Percentiles rank a stretch among this genome's conserved stretches.
These are phyloP conservation scores for Geotrichum histeridarum DNA, from an alignment of 1,139 yeast species.

Conservation along the genomic window DNA sequence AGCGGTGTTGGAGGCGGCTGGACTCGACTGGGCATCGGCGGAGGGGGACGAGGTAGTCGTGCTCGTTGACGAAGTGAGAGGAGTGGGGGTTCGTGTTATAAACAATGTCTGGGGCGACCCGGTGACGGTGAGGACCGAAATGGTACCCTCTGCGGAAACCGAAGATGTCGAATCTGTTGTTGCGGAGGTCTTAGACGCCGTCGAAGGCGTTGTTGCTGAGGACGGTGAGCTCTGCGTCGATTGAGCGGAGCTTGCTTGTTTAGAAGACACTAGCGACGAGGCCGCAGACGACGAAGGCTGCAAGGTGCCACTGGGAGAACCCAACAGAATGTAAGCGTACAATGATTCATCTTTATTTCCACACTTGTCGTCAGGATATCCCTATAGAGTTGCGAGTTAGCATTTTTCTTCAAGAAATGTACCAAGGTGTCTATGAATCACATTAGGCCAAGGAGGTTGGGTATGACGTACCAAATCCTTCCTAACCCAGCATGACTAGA, in stretches of 20 bases:
- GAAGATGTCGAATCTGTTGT: conserved; percentile 20
- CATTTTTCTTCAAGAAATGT: not conserved
- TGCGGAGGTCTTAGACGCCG: conserved; percentile 20
- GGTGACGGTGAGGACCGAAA: conserved; percentile 27
- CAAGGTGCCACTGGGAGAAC: conserved; percentile 35
- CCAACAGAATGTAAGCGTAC: conserved; percentile 44
- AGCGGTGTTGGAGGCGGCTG: conserved; percentile 38
- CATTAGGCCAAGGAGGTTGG: too few relatives aligned
- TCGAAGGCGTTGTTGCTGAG: not conserved
- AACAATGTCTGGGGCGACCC: conserved; percentile 24
- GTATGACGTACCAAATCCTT: not conserved
- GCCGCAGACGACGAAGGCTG: conserved; percentile 24
- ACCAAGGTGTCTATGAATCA: too few relatives aligned
- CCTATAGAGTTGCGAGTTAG: conserved; percentile 25
- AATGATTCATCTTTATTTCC: conserved; percentile 39
- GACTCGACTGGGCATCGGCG: conserved; percentile 10
- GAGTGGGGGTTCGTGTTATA: conserved; percentile 9
- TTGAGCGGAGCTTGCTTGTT: conserved; percentile 2
- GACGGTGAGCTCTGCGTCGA: not conserved
- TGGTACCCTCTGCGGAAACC: conserved; percentile 15
- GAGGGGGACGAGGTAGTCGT: conserved; percentile 21
- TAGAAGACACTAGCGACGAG: conserved; percentile 11
- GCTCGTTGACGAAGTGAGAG: conserved; percentile 9
- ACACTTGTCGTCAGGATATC: conserved; percentile 45
- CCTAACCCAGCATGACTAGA: not conserved